Conservation (phyloP, 805 yeast species). For the Barnettozyma californica region DNA sequence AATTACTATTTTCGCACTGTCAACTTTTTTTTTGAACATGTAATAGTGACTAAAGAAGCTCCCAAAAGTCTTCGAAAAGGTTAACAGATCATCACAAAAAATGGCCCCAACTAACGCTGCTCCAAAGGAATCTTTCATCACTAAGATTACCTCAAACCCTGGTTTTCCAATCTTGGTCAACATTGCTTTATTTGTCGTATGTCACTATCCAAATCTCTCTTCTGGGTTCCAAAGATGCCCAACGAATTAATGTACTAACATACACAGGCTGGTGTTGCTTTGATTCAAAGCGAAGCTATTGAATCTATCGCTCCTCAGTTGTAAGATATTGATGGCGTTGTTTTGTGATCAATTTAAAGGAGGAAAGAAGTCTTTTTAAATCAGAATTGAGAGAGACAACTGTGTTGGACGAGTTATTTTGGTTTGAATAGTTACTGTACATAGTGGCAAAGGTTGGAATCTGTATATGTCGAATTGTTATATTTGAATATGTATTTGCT, state of each 20-base stretch:
- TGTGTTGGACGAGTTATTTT: not conserved
- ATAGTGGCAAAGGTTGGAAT: not conserved
- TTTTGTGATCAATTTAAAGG: not conserved
- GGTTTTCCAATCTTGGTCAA: slow-evolving; percentile 60
- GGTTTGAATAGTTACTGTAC: not conserved
- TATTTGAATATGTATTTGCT: not conserved
- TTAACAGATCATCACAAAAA: not conserved
- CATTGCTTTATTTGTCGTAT: slow-evolving; percentile 51
- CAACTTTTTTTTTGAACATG: not conserved
- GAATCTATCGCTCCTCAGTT: slow-evolving; percentile 76
- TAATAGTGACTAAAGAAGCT: not conserved
- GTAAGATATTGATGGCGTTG: not conserved
- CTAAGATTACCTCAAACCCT: slow-evolving; percentile 58
- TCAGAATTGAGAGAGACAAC: not conserved
- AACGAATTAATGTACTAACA: not conserved
- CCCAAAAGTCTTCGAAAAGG: not conserved
- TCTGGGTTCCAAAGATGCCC: not conserved
- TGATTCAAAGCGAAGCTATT: slow-evolving; percentile 75
- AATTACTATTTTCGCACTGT: not conserved
- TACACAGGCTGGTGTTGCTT: slow-evolving; percentile 57
- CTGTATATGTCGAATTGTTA: not conserved
- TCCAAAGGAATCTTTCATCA: slow-evolving; percentile 29
- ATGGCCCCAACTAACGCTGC: slow-evolving; percentile 18
- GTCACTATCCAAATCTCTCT: slow-evolving; percentile 3
- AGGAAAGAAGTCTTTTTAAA: not conserved